Evolutionary conservation across 306 rosid species (phyloP), one percentile per base, ranked within the genome.

Genomic region (Astragalus membranaceus): DNA sequence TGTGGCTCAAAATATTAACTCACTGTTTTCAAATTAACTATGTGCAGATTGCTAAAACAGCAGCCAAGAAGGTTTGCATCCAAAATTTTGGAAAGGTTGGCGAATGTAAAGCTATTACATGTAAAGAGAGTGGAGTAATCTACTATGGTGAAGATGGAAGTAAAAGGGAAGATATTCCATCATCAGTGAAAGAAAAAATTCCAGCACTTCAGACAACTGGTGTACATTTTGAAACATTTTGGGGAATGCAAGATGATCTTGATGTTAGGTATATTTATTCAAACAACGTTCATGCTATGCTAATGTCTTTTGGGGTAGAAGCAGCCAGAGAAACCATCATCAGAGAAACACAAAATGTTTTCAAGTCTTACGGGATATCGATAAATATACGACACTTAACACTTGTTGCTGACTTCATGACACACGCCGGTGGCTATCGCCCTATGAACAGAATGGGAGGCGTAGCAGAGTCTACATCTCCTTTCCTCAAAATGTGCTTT

Each of bases 311-410:
- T 1, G 97, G 99, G 69, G 92, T 94, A 73, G 97, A 94, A 82
- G 95, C 95, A 2, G 99, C 92, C 57, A 85, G 94, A 83, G 99
- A 75, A 64, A 87, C 92, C 50, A 86, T 88, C 74, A 94, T 94
- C 48, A 80, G 94, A 77, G 99, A 94, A 82, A 60, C 90, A 4
- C 84, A 72, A 32, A 85, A 91, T 16, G 96, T 91, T 55, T 94
- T 88, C 86, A 91, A 81, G 59, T 88, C 96, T 30, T 91, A 91
- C 14, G 92, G 96, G 11, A 94, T 88, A 78, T 88, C 97, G 0
- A 96, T 94, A 64, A 86, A 78, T 68, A 85, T 90, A 59, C 85
- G 98, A 32, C 97, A 93, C 86, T 79, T 90, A 61, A 75, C 84
- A 0, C 94, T 93, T 11, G 81, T 90, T 72, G 98, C 97, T 1